Evolutionary conservation across 352 stramenopile genomes (phyloP).

Genomic region (Phytophthora foliorum): DNA sequence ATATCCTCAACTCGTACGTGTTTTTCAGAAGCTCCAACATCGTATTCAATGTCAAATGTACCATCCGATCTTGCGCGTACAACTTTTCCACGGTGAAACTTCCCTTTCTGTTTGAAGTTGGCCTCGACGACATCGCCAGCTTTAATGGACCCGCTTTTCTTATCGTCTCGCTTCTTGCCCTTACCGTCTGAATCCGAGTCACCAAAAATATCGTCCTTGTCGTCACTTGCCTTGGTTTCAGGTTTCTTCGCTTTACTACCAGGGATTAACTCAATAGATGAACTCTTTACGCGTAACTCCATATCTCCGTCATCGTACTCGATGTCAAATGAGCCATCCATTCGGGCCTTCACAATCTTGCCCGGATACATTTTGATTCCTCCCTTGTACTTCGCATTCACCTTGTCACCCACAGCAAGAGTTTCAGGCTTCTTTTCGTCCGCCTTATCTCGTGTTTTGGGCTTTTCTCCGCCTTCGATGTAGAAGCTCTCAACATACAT

Average conservation of each 20-base stretch:
- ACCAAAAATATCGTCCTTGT: slow-evolving; percentile 42
- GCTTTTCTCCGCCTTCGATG: slow-evolving; percentile 26
- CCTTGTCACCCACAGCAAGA: slow-evolving; percentile 48
- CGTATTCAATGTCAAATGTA: slow-evolving; percentile 50
- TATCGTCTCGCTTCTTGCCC: background rate
- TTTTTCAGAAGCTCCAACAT: slow-evolving; percentile 40
- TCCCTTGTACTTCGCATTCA: slow-evolving; percentile 53
- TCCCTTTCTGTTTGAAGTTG: slow-evolving; percentile 52
- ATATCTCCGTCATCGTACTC: slow-evolving; percentile 65
- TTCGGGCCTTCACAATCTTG: slow-evolving; percentile 50
- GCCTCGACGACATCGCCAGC: slow-evolving; percentile 41
- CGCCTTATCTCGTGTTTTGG: background rate
- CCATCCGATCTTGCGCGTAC: slow-evolving; percentile 33
- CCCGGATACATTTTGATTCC: slow-evolving; percentile 50
- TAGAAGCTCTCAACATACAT: slow-evolving; percentile 34
- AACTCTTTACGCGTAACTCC: slow-evolving; percentile 42
- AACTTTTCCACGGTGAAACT: slow-evolving; percentile 46
- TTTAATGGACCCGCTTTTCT: slow-evolving; percentile 18
- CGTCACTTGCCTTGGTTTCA: slow-evolving; percentile 17
- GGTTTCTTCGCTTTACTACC: slow-evolving; percentile 18
- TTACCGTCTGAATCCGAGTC: slow-evolving; percentile 39
- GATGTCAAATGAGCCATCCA: slow-evolving; percentile 74
- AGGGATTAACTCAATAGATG: slow-evolving; percentile 17
- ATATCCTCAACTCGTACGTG: slow-evolving; percentile 28
- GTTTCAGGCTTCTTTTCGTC: slow-evolving; percentile 18